Evolutionary conservation across 2,329 filamentous ascomycete genomes (phyloP), one percentile per base, ranked within the genome.

Genomic region (Pseudogymnoascus destructans): DNA sequence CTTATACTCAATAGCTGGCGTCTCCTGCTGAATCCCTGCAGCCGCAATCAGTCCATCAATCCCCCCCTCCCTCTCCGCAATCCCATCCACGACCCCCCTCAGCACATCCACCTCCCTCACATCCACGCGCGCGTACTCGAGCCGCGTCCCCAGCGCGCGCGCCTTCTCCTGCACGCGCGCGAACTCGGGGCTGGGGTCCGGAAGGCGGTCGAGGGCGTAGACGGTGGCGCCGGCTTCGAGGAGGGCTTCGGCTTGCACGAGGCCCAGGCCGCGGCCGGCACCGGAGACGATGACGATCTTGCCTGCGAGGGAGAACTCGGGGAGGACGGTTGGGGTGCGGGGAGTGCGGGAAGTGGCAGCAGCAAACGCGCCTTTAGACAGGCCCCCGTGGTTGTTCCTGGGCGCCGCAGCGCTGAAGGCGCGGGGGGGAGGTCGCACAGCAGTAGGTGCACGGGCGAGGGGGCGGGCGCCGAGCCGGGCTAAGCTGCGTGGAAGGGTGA

Each of bases 281-380:
- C 87, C 87, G 1, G 85, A 86, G 2, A 90, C 82, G 27, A 87
- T 69, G 52, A 89, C 79, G 1, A 87, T 78, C 65, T 83, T 85
- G 60, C 81, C 79, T n/a, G 73, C 73, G 33, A 91, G 74, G 62
- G 79, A 81, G 71, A 90, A 90, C 67, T 90, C 86, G 5, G 82
- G 79, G 15, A 49, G 21, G 40, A 49, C 40, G 5, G 3, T 2
- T 9, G 40, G 17, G 21, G 0, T 6, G 3, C 3, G 5, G 3
- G 13, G 13, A 13, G 40, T 25, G 15, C 21, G 15, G 11, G 21
- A 7, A n/a, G 13, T 15, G 40, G 5, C 19, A 15, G 21, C 21
- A 27, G 23, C 21, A 9, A 49, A 11, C 11, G 4, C 40, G 21
- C 21, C 40, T 27, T 49, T 49, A 11, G 40, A n/a, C 40, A 49